phyloP scores from a whole-genome alignment of 202 grass and related monocot species.

The Panicum hallii region DNA sequence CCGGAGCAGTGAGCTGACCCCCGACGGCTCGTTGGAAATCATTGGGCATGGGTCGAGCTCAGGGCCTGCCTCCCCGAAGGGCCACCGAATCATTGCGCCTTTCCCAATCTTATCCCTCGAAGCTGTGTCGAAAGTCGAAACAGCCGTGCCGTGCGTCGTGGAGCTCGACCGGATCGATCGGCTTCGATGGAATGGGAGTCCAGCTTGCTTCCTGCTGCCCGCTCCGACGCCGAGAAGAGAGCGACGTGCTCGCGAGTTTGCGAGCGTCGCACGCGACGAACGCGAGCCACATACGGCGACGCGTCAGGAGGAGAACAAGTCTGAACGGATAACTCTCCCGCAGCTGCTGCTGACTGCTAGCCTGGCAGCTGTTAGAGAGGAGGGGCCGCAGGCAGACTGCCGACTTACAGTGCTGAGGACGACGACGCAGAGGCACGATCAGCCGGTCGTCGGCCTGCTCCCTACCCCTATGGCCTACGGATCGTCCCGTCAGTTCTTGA shows the following conservation, averaged over 20 bases:
- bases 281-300: background rate
- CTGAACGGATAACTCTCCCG: background rate
- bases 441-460: background rate
- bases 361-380: background rate
- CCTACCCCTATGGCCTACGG: background rate
- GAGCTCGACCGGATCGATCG: background rate
- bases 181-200: background rate
- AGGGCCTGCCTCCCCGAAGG: background rate
- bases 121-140: background rate
- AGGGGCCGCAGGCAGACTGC: background rate
- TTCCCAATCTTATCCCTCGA: background rate
- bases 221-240: background rate
- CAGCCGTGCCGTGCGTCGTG: background rate
- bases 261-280: background rate
- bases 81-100: conserved; percentile 13
- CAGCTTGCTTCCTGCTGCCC: background rate
- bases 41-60: conserved; percentile 30
- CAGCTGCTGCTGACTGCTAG: background rate
- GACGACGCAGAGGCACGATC: background rate
- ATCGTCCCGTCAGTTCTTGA: background rate
- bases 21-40: conserved; percentile 24
- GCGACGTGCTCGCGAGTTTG: background rate
- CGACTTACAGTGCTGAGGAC: background rate
- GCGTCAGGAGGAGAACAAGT: background rate
- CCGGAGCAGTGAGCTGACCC: conserved; percentile 32